Evolutionary conservation across 1,284 basidiomycete genomes (phyloP), one percentile per base, ranked within the genome.

Genomic region (Ganoderma resinaceum): DNA sequence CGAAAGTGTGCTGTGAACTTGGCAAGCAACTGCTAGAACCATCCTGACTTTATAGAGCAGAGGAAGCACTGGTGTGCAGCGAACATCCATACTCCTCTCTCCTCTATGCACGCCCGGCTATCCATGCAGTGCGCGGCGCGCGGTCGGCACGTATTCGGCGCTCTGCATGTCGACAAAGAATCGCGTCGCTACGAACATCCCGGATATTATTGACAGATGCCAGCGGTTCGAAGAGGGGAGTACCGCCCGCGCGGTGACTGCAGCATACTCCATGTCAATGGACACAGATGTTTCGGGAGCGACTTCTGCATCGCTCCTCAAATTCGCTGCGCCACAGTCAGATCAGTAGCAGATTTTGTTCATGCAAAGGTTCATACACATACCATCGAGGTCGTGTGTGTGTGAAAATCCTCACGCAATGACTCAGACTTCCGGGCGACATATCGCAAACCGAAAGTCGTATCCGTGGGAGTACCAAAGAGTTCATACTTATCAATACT

Each of bases 111-210:
- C n/a, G n/a, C n/a, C n/a, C n/a, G n/a, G n/a, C 42, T 20, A 58
- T 40, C 43, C 6, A 65, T 38, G n/a, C 43, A 18, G 55, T 65
- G 63, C 33, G 31, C 20, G 14, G 63, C 63, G 63, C 38, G 23
- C 16, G 8, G 55, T n/a, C 42, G 43, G 40, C 63, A 33, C 18
- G 5, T 26, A 37, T 57, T 23, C 20, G 49, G 37, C 40, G 40
- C 33, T n/a, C 55, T 8, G 42, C 40, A 9, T 16, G 26, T 14
- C 14, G 2, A 38, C 38, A 38, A 37, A n/a, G 52, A 42, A 29
- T 38, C 35, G 26, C 38, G 1, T 26, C n/a, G 53, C 53, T 35
- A 8, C 53, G 53, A 35, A 6, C 31, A 35, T 57, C 52, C n/a
- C 23, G 18, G 3, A 3, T n/a, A n/a, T n/a, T n/a, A 9, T 23